Percentiles rank a stretch among this genome's conserved stretches.
Evolutionary conservation across 768 basidiomycete genomes (phyloP).

Genomic region (Collybiopsis luxurians): DNA sequence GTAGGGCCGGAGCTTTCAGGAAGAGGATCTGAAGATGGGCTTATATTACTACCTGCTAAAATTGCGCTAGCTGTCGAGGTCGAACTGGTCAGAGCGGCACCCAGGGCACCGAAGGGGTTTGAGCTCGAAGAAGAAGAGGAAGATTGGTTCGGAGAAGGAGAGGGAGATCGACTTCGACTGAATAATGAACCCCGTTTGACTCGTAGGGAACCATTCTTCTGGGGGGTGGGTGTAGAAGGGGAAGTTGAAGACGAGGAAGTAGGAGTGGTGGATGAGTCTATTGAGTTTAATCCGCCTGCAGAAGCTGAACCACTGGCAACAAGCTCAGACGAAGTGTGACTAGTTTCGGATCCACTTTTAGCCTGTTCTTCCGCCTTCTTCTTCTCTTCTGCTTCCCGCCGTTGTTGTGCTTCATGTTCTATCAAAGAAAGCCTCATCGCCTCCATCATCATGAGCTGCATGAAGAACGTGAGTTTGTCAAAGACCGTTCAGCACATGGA

Average conservation of each 20-base stretch:
- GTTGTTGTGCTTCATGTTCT: conserved; percentile 93
- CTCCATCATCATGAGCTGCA: conserved; percentile 96
- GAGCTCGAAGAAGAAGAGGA: conserved; percentile 22
- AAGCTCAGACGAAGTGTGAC: conserved; percentile 19
- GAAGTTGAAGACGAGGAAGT: conserved; percentile 13
- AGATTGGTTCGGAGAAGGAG: conserved; percentile 3
- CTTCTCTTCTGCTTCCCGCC: conserved; percentile 70
- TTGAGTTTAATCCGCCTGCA: conserved; percentile 16
- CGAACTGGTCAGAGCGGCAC: conserved; percentile 39
- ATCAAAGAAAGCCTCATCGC: conserved; percentile 94
- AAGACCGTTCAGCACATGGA: neutral
- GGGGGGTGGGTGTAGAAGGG: conserved; percentile 1
- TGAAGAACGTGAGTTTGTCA: conserved; percentile 12
- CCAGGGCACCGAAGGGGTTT: conserved; percentile 43
- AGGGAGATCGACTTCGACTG: conserved; percentile 10
- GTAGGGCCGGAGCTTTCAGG: neutral
- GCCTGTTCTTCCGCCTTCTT: conserved; percentile 46
- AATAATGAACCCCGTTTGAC: conserved; percentile 5
- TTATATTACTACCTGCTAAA: conserved; percentile 20
- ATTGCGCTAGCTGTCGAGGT: conserved; percentile 46
- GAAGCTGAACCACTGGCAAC: conserved; percentile 21
- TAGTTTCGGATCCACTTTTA: conserved; percentile 29
- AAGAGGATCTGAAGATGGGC: neutral
- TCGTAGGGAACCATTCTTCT: conserved; percentile 9
- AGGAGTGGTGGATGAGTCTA: conserved; percentile 16